phyloP scores from a whole-genome alignment of 2,329 filamentous ascomycete species.

The Rhynchosporium agropyri region DNA sequence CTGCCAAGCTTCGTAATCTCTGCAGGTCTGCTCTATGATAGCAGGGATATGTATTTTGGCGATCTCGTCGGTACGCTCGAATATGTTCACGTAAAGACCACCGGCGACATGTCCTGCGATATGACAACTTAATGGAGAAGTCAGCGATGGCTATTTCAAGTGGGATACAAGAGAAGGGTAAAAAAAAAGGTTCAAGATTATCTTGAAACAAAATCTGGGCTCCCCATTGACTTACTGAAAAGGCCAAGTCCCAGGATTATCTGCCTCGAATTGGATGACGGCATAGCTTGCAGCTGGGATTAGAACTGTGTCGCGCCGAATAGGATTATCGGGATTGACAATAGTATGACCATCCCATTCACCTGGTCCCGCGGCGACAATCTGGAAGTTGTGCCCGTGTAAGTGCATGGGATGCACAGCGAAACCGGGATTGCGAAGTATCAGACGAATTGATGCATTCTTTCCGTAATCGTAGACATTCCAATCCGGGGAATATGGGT shows the following conservation, averaged over 20 bases:
- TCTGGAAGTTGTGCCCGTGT: constrained; percentile 72
- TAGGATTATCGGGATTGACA: constrained; percentile 50
- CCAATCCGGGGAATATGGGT: constrained; percentile 50
- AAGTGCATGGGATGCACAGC: constrained; percentile 66
- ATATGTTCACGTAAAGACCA: constrained; percentile 46
- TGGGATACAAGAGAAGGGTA: neutral
- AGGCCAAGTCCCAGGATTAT: constrained; percentile 58
- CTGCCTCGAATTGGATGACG: constrained; percentile 50
- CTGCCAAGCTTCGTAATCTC: constrained; percentile 51
- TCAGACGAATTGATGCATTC: constrained; percentile 59
- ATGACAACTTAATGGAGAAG: constrained; percentile 31
- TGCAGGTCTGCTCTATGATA: constrained; percentile 55
- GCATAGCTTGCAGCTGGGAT: constrained; percentile 48
- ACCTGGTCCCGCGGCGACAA: constrained; percentile 57
- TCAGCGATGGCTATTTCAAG: neutral
- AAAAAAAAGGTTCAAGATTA: constrained; percentile 40
- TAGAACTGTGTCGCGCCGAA: constrained; percentile 54
- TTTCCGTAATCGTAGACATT: constrained; percentile 57
- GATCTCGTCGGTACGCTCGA: constrained; percentile 48
- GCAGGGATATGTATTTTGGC: constrained; percentile 49
- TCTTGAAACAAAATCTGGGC: constrained; percentile 26
- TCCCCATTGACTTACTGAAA: constrained; percentile 38
- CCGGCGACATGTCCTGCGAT: constrained; percentile 54
- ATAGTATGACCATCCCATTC: constrained; percentile 38
- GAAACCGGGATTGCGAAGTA: constrained; percentile 54